Conservation (phyloP, 345 rosid species). For the Trapa bicornis region DNA sequence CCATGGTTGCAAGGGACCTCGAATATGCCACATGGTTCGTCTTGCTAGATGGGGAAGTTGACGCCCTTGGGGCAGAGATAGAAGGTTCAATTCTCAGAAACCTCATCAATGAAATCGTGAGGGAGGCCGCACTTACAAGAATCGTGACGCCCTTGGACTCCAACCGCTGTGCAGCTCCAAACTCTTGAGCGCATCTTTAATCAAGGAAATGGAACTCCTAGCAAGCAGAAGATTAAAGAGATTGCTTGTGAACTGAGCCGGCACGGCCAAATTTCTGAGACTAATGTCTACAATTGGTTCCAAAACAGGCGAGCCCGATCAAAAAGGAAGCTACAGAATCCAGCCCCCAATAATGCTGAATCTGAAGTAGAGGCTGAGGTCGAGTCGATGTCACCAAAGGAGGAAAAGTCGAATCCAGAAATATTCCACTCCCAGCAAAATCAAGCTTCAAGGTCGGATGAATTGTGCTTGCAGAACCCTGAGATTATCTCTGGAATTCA, state of each 20-base stretch:
- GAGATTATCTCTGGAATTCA: conserved; percentile 67
- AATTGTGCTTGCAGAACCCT: conserved; percentile 63
- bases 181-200: conserved; percentile 79
- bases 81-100: conserved; percentile 45
- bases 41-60: conserved; percentile 40
- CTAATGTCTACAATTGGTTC: conserved; percentile 94
- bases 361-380: conserved; percentile 85
- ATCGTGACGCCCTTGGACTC: conserved; percentile 44
- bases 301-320: conserved; percentile 95
- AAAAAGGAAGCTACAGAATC: conserved; percentile 63
- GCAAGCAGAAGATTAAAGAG: conserved; percentile 94
- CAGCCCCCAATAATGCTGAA: conserved; percentile 46
- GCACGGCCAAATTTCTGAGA: conserved; percentile 83
- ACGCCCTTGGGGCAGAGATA: conserved; percentile 42
- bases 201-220: conserved; percentile 92
- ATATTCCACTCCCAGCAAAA: conserved; percentile 37
- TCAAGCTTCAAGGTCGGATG: conserved; percentile 37
- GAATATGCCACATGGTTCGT: conserved; percentile 39
- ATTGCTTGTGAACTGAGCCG: conserved; percentile 78
- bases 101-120: conserved; percentile 41
- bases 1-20: conserved; percentile 30
- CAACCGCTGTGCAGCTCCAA: conserved; percentile 84
- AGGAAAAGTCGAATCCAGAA: conserved; percentile 45
- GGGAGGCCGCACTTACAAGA: conserved; percentile 13
- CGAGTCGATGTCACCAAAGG: conserved; percentile 53